phyloP scores from a whole-genome alignment of 805 yeast species.

The Kuraishia borneana region DNA sequence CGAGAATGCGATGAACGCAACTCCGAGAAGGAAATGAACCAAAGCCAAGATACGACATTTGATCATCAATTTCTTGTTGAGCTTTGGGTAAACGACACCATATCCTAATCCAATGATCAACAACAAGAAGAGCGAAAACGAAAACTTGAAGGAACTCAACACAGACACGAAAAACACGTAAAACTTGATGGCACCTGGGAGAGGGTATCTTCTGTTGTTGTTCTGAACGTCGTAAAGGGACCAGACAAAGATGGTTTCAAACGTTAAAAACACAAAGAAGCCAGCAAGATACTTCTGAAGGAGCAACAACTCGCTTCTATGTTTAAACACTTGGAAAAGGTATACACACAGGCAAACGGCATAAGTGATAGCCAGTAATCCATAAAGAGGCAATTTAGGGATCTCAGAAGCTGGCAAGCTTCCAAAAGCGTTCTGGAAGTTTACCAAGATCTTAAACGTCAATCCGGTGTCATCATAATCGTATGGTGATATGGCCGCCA shows the following conservation, averaged over 20 bases:
- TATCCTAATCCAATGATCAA: slow-evolving; percentile 85
- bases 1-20: slow-evolving; percentile 39
- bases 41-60: slow-evolving; percentile 51
- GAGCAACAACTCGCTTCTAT: slow-evolving; percentile 78
- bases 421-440: slow-evolving; percentile 89
- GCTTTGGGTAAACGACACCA: slow-evolving; percentile 84
- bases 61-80: slow-evolving; percentile 66
- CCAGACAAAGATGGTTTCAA: slow-evolving; percentile 83
- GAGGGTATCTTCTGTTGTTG: slow-evolving; percentile 25
- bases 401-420: slow-evolving; percentile 81
- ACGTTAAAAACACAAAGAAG: slow-evolving; percentile 69
- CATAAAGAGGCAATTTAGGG: slow-evolving; percentile 85
- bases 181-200: slow-evolving; percentile 39
- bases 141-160: slow-evolving; percentile 68
- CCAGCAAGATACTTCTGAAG: slow-evolving; percentile 86
- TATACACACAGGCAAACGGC: slow-evolving; percentile 74
- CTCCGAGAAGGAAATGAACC: slow-evolving; percentile 42
- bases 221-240: slow-evolving; percentile 82
- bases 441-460: slow-evolving; percentile 54
- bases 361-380: slow-evolving; percentile 73
- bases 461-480: slow-evolving; percentile 14
- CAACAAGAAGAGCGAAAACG: slow-evolving; percentile 81
- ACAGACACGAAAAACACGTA: slow-evolving; percentile 72
- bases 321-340: slow-evolving; percentile 75
- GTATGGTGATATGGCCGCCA: slow-evolving; percentile 50